These are phyloP conservation scores for Coemansia furcata DNA, from an alignment of 192 early-diverging fungal species.

Conservation along the genomic window DNA sequence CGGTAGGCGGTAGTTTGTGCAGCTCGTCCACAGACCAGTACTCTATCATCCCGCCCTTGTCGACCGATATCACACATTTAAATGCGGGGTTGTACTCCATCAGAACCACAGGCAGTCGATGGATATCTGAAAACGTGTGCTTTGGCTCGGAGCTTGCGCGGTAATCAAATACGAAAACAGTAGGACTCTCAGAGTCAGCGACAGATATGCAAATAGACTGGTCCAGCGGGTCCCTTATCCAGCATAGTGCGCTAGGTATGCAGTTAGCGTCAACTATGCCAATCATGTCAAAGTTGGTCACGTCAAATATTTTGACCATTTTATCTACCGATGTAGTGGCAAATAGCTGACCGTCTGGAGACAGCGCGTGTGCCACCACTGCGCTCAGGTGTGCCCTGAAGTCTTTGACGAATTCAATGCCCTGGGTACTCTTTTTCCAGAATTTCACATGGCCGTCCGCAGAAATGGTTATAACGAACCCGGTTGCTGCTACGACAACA, in stretches of 20 bases:
- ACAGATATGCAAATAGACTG: conserved; percentile 80
- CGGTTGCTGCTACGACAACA: conserved; percentile 72
- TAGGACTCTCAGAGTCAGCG: conserved; percentile 68
- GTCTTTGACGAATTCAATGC: conserved; percentile 99
- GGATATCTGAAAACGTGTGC: conserved; percentile 63
- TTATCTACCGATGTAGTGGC: conserved; percentile 83
- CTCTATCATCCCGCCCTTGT: conserved; percentile 87
- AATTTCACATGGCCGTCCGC: conserved; percentile 97
- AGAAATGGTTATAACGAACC: conserved; percentile 93
- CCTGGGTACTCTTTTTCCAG: conserved; percentile 92
- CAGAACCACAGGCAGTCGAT: conserved; percentile 69
- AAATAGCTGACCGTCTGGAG: conserved; percentile 75
- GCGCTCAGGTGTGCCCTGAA: conserved; percentile 80
- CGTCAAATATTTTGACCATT: conserved; percentile 90
- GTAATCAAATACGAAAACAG: conserved; percentile 83
- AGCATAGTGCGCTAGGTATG: conserved; percentile 75
- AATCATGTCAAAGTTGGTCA: conserved; percentile 99
- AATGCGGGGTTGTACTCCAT: conserved; percentile 78
- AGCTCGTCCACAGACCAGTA: conserved; percentile 84
- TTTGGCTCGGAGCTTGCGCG: conserved; percentile 64
- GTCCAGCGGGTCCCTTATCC: conserved; percentile 82
- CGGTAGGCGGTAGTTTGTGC: conserved; percentile 57
- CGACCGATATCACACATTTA: conserved; percentile 79
- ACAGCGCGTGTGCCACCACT: conserved; percentile 58
- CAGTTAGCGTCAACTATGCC: conserved; percentile 84